phyloP scores from a whole-genome alignment of 768 basidiomycete species.

The Kockovaella imperatae region DNA sequence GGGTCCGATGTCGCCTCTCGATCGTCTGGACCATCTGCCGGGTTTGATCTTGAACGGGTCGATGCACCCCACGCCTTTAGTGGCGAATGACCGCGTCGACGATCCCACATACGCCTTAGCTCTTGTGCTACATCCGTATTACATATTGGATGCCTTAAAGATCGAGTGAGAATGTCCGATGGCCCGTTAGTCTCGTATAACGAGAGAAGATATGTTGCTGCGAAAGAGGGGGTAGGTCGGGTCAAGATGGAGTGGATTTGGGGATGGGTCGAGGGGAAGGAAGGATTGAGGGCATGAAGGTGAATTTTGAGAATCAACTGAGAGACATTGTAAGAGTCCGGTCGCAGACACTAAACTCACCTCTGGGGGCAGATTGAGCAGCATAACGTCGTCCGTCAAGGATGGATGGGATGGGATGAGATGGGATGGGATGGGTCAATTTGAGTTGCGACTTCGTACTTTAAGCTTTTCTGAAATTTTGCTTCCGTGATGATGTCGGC shows the following conservation, averaged over 20 bases:
- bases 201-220: conserved; percentile 59
- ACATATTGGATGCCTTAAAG: conserved; percentile 40
- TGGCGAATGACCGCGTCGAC: too few relatives aligned
- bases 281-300: conserved; percentile 58
- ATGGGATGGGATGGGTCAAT: too few relatives aligned
- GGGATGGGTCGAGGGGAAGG: conserved; percentile 57
- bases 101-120: conserved; percentile 31
- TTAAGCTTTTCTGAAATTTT: too few relatives aligned
- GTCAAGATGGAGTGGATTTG: conserved; percentile 54
- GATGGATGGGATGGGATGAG: not conserved
- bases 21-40: too few relatives aligned
- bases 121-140: conserved; percentile 25
- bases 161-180: conserved; percentile 21
- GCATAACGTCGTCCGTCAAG: not conserved
- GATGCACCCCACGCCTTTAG: too few relatives aligned
- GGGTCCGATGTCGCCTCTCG: not conserved
- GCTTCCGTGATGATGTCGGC: too few relatives aligned
- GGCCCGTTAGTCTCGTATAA: conserved; percentile 31
- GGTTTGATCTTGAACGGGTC: too few relatives aligned
- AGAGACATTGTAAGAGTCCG: not conserved
- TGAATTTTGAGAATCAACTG: conserved; percentile 77
- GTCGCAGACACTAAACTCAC: conserved; percentile 11
- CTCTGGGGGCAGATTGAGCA: conserved; percentile 29
- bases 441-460: too few relatives aligned
- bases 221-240: conserved; percentile 54